These are phyloP conservation scores for Aspergillus costaricaensis DNA, from an alignment of 2,329 filamentous ascomycete genomes.

Conservation along the genomic window DNA sequence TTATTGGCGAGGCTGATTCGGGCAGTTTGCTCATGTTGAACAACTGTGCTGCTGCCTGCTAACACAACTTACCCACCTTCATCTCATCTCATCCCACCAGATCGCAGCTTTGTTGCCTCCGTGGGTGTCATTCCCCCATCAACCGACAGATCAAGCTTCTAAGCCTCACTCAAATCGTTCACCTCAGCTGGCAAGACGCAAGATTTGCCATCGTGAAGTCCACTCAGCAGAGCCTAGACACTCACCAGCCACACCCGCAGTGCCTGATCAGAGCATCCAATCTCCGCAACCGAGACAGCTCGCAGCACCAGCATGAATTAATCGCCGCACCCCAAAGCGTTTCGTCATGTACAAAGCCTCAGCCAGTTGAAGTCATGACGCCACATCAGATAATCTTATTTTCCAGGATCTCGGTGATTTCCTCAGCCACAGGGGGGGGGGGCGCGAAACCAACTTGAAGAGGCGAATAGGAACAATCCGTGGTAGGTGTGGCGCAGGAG, in stretches of 20 bases:
- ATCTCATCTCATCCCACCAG: background rate
- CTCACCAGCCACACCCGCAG: background rate
- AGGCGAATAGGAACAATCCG: background rate
- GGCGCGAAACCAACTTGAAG: background rate
- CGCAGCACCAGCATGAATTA: background rate
- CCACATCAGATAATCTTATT: background rate
- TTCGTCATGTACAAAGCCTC: background rate
- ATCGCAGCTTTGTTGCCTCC: background rate
- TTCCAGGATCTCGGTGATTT: background rate
- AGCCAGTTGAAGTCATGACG: background rate
- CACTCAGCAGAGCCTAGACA: background rate
- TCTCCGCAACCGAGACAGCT: background rate
- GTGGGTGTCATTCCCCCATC: background rate
- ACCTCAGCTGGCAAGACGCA: background rate
- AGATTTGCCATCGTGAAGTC: background rate
- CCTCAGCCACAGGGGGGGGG: background rate
- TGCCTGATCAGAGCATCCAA: background rate
- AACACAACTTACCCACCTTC: background rate
- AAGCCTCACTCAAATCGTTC: background rate
- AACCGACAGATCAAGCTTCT: background rate
- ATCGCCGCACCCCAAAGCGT: background rate
- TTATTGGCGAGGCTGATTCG: background rate
- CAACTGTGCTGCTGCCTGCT: background rate
- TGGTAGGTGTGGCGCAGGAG: background rate
- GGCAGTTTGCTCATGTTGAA: background rate